Base-by-base conservation (phyloP, 1,284 basidiomycete genomes). In the Boletus nobilissimus region DNA sequence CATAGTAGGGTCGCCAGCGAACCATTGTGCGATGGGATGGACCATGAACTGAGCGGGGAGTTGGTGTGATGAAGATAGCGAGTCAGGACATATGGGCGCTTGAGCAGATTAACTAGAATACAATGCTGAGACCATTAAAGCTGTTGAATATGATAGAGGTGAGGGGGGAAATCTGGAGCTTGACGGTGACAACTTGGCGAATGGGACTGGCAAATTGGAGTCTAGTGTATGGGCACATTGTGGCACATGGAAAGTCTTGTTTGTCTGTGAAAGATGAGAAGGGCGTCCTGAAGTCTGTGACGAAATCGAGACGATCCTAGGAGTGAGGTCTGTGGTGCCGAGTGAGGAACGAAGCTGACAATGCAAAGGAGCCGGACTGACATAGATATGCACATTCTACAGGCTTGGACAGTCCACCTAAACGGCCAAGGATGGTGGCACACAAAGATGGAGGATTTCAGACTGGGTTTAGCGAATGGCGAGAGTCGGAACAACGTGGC, bases 1-100 rank as follows among this genome's bases (percentile, higher is more conserved):
- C 80, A 80, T 87, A 84, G 85, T 95, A 95, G 79, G 94, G 94
- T 86, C 95, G 94, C 94, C 94, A 95, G 82, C 93, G 92, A 82
- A 92, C 88, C 85, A 92, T 87, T 60, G 83, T 72, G 90, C 86
- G 48, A 92, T 84, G 29, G 92, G 87, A 87, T 93, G 91, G 90
- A 94, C 87, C 83, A 82, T 83, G 78, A 72, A 82, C 72, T 83
- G 85, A 83, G 83, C 76, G 70, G 69, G 40, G 78, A 81, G 34
- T 32, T 26, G 60, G 51, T 75, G 79, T 69, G 77, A 83, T 68
- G 79, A 81, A 71, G 70, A 76, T 75, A 38, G 70, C 46, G 77
- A 78, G 69, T 72, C 66, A 64, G 81, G 63, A 70, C 76, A 79
- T 80, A 82, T 81, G 72, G 73, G 81, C 72, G 79, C 76, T 78